Evolutionary conservation across 768 basidiomycete genomes (phyloP).

Genomic region (Tulasnella sp.): DNA sequence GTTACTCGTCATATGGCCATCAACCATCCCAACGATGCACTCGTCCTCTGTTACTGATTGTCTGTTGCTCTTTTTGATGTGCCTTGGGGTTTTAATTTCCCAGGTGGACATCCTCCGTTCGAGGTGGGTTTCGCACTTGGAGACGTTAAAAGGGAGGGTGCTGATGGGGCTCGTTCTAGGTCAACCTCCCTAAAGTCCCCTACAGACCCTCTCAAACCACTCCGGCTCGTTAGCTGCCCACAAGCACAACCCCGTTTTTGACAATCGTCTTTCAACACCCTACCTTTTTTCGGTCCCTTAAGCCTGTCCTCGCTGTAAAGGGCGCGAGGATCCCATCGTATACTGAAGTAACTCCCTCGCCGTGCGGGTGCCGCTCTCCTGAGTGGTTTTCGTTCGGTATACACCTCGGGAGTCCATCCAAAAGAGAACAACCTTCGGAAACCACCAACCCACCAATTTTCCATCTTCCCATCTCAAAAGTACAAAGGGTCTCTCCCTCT

Average conservation of each 20-base stretch:
- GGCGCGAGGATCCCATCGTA: slow-evolving; percentile 54
- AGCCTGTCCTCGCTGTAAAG: slow-evolving; percentile 51
- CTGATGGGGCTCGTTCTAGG: slow-evolving; percentile 34
- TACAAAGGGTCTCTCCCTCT: slow-evolving; percentile 22
- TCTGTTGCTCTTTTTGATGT: slow-evolving; percentile 13
- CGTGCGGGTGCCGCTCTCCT: slow-evolving; percentile 55
- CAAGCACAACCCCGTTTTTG: slow-evolving; percentile 11
- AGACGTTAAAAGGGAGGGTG: slow-evolving; percentile 9
- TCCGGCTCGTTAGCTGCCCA: slow-evolving; percentile 16
- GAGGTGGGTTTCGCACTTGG: slow-evolving; percentile 39
- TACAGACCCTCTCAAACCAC: slow-evolving; percentile 8
- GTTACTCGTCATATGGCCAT: too few species aligned
- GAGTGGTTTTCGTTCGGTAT: slow-evolving; percentile 69
- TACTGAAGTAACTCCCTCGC: slow-evolving; percentile 39
- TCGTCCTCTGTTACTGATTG: slow-evolving; percentile 16
- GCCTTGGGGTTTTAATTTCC: not conserved
- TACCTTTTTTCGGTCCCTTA: slow-evolving; percentile 33
- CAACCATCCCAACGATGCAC: not conserved
- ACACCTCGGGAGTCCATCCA: slow-evolving; percentile 31
- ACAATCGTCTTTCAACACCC: slow-evolving; percentile 14
- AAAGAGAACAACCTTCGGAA: slow-evolving; percentile 23
- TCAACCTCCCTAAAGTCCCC: slow-evolving; percentile 61
- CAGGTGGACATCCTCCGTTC: slow-evolving; percentile 57
- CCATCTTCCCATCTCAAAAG: slow-evolving; percentile 18
- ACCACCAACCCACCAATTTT: slow-evolving; percentile 21